phyloP scores from a whole-genome alignment of 306 rosid genomes.

The barrel medic (Medicago truncatula) region DNA sequence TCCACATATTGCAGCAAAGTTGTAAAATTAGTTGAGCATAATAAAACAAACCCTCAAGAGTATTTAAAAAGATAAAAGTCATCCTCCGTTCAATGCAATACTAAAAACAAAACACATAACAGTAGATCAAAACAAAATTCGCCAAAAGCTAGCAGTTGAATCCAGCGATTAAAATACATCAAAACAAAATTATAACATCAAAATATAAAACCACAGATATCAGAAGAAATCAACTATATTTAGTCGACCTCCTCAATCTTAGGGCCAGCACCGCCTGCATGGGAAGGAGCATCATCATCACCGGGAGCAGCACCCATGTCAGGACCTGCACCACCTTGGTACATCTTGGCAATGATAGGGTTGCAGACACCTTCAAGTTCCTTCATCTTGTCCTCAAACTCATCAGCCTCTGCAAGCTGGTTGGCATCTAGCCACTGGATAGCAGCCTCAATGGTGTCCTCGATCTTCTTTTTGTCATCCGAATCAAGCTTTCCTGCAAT shows the following conservation, averaged over 20 bases:
- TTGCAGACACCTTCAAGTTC: conserved; percentile 69
- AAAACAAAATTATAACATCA: no score
- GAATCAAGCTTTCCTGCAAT: conserved; percentile 60
- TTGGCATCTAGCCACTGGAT: conserved; percentile 69
- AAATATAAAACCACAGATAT: no score
- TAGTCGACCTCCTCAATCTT: conserved; percentile 56
- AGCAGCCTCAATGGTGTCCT: conserved; percentile 65
- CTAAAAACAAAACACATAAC: no score
- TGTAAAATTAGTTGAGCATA: no score
- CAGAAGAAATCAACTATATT: neutral
- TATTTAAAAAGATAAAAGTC: no score
- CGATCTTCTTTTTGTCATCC: conserved; percentile 70
- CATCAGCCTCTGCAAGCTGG: conserved; percentile 64
- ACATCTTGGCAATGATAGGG: conserved; percentile 56
- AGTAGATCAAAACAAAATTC: no score
- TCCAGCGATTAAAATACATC: no score
- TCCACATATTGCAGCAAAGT: no score
- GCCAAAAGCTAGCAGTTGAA: no score
- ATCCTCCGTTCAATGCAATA: no score
- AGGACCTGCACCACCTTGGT: conserved; percentile 63
- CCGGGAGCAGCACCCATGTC: conserved; percentile 39
- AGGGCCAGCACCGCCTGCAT: conserved; percentile 47
- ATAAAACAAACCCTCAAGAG: no score
- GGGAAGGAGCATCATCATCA: conserved; percentile 43
- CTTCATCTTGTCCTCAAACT: conserved; percentile 72